A percentile compares a stretch with the other conserved stretches of the same genome.
Conservation (phyloP, 352 stramenopile species). For the Pythium apleroticum region DNA sequence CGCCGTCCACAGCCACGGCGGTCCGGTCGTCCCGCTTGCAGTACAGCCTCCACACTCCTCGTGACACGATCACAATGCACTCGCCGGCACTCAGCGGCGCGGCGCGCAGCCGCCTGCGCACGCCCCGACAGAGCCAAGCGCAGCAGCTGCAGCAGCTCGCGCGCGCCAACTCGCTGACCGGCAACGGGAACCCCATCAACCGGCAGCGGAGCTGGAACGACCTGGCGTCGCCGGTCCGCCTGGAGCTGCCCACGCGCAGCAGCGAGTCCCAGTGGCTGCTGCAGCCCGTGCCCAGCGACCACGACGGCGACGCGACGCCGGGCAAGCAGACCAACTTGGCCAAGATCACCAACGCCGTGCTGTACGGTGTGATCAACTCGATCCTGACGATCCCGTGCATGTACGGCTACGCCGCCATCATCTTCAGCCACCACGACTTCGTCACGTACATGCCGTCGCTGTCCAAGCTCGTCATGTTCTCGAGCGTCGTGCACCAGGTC, state of each 20-base stretch:
- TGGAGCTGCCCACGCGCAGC: constrained; percentile 9
- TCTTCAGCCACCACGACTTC: constrained; percentile 93
- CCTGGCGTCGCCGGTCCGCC: constrained; percentile 9
- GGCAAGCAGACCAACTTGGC: constrained; percentile 25
- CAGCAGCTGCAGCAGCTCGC: constrained; percentile 5
- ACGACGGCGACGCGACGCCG: constrained; percentile 14
- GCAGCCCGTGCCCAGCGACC: constrained; percentile 2
- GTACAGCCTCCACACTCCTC: neutral
- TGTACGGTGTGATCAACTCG: constrained; percentile 93
- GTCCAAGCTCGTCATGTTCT: constrained; percentile 97
- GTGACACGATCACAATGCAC: constrained; percentile 36
- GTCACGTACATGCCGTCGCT: constrained; percentile 85
- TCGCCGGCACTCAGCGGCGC: constrained; percentile 67
- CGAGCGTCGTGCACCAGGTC: constrained; percentile 93
- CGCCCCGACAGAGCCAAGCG: constrained; percentile 27
- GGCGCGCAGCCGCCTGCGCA: constrained; percentile 42
- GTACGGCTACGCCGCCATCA: constrained; percentile 95
- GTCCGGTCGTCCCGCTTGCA: neutral
- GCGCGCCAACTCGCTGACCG: constrained; percentile 16
- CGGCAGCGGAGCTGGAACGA: constrained; percentile 25
- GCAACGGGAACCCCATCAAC: constrained; percentile 4
- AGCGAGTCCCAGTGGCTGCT: constrained; percentile 19
- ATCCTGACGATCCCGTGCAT: constrained; percentile 94
- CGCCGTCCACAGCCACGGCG: neutral
- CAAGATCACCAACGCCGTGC: constrained; percentile 61